Base-by-base conservation (phyloP, 768 basidiomycete genomes). In the Termitomyces sp. region DNA sequence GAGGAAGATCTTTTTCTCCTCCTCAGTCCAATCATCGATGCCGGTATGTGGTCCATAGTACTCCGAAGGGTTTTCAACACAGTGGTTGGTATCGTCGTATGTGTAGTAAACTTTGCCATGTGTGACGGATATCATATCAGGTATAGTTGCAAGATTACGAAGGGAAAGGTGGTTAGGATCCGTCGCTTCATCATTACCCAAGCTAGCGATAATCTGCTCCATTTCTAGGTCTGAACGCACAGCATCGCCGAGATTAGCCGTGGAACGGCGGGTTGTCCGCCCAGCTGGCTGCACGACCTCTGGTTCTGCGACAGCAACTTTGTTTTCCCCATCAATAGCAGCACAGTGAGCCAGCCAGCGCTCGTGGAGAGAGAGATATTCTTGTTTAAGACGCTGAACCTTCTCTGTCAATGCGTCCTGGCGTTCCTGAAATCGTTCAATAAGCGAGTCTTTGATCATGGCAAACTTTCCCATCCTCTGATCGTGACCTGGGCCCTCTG, bases 191-290 rank as follows among this genome's bases (percentile, higher is more conserved):
- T 96, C 93, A 62, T 87, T 89, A 26, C 92, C 94, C 41, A 97
- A 75, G 65, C 87, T 91, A n/a, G 92, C 92, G 56, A 98, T 89
- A 66, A 98, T 94, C 71, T 94, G 93, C 65, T 97, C 91, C 85
- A 97, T 94, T 75, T 98, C 96, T 55, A 96, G 79, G 70, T 98
- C 95, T 17, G 94, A 94, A 4, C 93, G 87, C 15, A 94, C 94
- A 14, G 91, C 86, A 69, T 97, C 95, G 28, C 91, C 91, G 60
- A 91, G 73, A 43, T 72, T 74, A 0, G 87, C 86, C 47, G 85
- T 78, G 10, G 87, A 82, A 26, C 91, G 83, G 30, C 91, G 81
- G 9, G 90, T 91, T 42, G 87, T 86, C 50, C 91, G 78, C 21
- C 77, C 74, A 41, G 75, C 62, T 42, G 75, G 73, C 41, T 76